Conservation (phyloP, 2,329 filamentous ascomycete species). For the Emmonsia crescens region DNA sequence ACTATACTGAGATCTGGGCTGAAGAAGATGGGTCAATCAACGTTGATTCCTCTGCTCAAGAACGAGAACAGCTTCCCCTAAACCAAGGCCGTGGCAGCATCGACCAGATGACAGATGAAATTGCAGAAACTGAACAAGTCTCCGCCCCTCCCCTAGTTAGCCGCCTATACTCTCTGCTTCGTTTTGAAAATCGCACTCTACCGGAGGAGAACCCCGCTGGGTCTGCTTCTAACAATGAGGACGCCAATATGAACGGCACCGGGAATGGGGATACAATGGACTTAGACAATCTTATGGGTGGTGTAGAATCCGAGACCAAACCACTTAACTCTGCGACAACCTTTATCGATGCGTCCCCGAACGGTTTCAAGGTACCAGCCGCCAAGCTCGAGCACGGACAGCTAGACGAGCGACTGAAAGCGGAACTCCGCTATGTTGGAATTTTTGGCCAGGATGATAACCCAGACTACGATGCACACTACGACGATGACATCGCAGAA, state of each 20-base stretch:
- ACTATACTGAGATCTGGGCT: slow-evolving; percentile 85
- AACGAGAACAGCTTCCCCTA: slow-evolving; percentile 56
- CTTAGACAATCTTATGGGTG: slow-evolving; percentile 39
- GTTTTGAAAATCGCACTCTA: slow-evolving; percentile 53
- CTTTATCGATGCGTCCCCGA: slow-evolving; percentile 66
- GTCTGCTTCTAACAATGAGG: slow-evolving; percentile 45
- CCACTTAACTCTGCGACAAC: slow-evolving; percentile 59
- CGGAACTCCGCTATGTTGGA: slow-evolving; percentile 82
- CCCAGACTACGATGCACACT: slow-evolving; percentile 78
- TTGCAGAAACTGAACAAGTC: slow-evolving; percentile 79
- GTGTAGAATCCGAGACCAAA: slow-evolving; percentile 27
- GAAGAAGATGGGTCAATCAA: slow-evolving; percentile 80
- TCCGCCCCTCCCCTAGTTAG: slow-evolving; percentile 80
- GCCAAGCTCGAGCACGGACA: slow-evolving; percentile 75
- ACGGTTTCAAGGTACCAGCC: slow-evolving; percentile 67
- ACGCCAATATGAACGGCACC: slow-evolving; percentile 23
- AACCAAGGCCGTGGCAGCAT: slow-evolving; percentile 79
- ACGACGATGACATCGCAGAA: slow-evolving; percentile 87
- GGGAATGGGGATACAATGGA: slow-evolving; percentile 39
- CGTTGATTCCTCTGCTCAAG: slow-evolving; percentile 54
- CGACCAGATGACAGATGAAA: slow-evolving; percentile 74
- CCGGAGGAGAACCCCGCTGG: slow-evolving; percentile 48
- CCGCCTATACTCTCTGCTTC: slow-evolving; percentile 67
- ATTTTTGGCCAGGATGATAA: slow-evolving; percentile 61
- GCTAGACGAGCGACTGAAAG: slow-evolving; percentile 81